Base-by-base conservation (phyloP, 345 rosid genomes). In the Eucalyptus erythrocorys region DNA sequence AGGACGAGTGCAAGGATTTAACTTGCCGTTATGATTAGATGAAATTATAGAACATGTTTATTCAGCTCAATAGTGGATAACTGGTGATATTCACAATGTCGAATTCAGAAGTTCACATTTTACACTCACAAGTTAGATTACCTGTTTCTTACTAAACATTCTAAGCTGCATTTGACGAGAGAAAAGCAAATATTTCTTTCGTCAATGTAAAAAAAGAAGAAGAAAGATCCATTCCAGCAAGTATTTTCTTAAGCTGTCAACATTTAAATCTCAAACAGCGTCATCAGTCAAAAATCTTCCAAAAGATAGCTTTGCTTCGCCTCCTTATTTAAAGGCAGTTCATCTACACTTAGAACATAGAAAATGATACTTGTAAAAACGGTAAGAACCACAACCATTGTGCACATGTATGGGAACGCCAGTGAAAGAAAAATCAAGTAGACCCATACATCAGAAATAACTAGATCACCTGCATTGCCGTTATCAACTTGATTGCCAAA, bases 381-480 rank as follows among this genome's bases (percentile, higher is more conserved):
- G 6, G 15, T 6, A 40, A 22, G 82, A 76, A 76, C 47, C 82
- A 76, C 30, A 40, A 11, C 45, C 82, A 21, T 76, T 4, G 12
- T 15, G 22, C 45, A 22, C 34, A 59, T 9, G 40, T 85, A 21
- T 6, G 8, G 82, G 47, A 17, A 50, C 3, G 6, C 66, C 21
- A 86, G 45, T 21, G 47, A 53, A 50, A 86, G 87, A 19, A 86
- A 51, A 50, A 10, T 22, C 32, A 30, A 34, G 27, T 17, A 47
- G n/a, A 86, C 32, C 37, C 45, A 86, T n/a, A 22, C 87, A 34
- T 86, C 64, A 53, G 48, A 86, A 86, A 59, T 66, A 64, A 34
- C 30, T 26, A 48, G 85, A 84, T 47, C 86, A 95, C 96, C 97
- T 93, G 90, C 90, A 53, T 89, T 88, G 66, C 90, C 32, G 92